Evolutionary conservation across 306 rosid species (phyloP).

Genomic region (Cucumis cinereus): DNA sequence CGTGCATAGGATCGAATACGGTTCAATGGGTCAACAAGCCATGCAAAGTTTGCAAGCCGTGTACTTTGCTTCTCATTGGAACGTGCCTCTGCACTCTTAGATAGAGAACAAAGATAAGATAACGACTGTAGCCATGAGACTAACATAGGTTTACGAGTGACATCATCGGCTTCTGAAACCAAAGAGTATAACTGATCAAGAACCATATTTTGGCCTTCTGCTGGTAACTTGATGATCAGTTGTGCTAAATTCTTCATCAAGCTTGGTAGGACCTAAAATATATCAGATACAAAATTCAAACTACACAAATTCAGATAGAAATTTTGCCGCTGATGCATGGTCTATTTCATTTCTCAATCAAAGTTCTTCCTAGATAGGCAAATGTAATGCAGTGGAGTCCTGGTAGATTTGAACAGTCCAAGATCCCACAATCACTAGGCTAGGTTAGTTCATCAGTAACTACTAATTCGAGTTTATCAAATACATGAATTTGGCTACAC

Average conservation of each 20-base stretch:
- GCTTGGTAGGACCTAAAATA: constrained; percentile 62
- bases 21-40: constrained; percentile 19
- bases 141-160: constrained; percentile 59
- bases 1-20: constrained; percentile 34
- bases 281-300: background rate
- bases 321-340: background rate
- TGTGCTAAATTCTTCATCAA: constrained; percentile 75
- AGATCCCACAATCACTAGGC: background rate
- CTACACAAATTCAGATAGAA: background rate
- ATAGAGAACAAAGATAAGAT: constrained; percentile 60
- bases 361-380: background rate
- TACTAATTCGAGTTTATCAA: background rate
- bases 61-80: constrained; percentile 20
- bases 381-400: background rate
- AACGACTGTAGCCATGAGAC: constrained; percentile 96
- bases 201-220: constrained; percentile 56
- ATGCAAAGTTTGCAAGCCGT: constrained; percentile 9
- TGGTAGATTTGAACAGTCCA: background rate
- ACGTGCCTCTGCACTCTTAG: constrained; percentile 20
- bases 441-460: background rate
- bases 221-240: constrained; percentile 47
- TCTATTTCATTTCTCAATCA: background rate
- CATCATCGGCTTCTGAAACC: constrained; percentile 90
- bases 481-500: background rate
- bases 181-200: constrained; percentile 67